Percentiles rank a stretch among this genome's conserved stretches.
Evolutionary conservation across 2,329 filamentous ascomycete species (phyloP).

Genomic region (Xylaria sp.): DNA sequence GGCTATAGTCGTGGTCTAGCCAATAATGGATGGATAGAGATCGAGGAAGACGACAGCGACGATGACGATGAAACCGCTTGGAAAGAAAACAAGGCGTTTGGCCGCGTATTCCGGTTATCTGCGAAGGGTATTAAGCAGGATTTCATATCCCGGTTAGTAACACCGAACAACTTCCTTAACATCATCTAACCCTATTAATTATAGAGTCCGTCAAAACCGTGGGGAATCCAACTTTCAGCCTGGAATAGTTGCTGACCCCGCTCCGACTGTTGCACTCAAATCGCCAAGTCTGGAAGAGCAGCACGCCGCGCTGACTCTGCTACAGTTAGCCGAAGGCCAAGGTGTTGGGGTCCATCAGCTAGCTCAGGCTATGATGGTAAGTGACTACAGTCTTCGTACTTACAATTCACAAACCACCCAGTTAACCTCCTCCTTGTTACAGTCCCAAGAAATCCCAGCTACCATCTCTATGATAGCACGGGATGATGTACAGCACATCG

Average conservation of each 20-base stretch:
- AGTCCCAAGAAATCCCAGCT: constrained; percentile 58
- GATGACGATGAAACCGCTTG: constrained; percentile 67
- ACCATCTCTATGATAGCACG: constrained; percentile 62
- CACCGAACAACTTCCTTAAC: not conserved
- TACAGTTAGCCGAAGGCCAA: constrained; percentile 63
- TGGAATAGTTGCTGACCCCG: constrained; percentile 32
- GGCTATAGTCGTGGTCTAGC: constrained; percentile 69
- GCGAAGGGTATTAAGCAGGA: constrained; percentile 74
- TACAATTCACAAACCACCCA: not conserved
- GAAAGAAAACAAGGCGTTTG: constrained; percentile 68
- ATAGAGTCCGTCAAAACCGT: constrained; percentile 48
- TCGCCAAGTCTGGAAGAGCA: constrained; percentile 67
- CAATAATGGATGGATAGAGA: constrained; percentile 78
- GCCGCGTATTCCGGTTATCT: constrained; percentile 71
- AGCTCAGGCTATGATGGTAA: constrained; percentile 70
- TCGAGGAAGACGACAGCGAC: constrained; percentile 69
- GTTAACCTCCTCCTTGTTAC: constrained; percentile 26
- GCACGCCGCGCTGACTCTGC: constrained; percentile 72
- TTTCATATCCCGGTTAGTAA: constrained; percentile 73
- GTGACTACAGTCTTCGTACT: constrained; percentile 47
- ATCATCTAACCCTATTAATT: constrained; percentile 33
- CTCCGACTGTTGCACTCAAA: constrained; percentile 50
- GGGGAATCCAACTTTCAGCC: constrained; percentile 21
- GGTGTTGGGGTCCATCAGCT: constrained; percentile 64
- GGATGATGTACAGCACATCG: constrained; percentile 56